Evolutionary conservation across 805 yeast species (phyloP), one percentile per base, ranked within the genome.

Genomic region (Torulaspora franciscae): DNA sequence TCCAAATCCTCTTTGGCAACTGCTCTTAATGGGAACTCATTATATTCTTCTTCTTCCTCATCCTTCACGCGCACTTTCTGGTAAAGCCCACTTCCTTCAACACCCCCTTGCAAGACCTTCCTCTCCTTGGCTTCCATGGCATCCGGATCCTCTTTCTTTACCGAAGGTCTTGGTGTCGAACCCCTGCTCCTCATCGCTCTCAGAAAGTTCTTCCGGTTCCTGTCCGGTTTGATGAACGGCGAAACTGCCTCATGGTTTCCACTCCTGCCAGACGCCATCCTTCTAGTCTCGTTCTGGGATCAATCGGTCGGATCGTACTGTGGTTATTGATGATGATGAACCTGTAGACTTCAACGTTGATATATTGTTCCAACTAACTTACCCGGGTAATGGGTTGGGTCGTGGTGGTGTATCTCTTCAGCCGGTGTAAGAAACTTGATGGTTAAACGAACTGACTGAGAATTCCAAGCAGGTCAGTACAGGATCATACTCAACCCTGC

Each of bases 1-100:
- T 78, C 80, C 26, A 87, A 64, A 42, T 87, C 96, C 36, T 81
- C 81, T 44, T 72, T 69, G 0, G 86, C 73, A 54, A 91, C 85
- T 9, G 93, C 84, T 50, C 80, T 78, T 56, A 91, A 73, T 1
- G 71, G 68, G 47, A 62, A 71, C 47, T 68, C 72, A 32, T 58
- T 65, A 47, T 59, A 70, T 27, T 65, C 67, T 2, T 56, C 61
- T 4, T 59, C 56, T 35, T 47, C 37, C 29, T 62, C 66, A 24
- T 41, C 51, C 40, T 59, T 57, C 17, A 57, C 51, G 22, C 50
- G 51, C 11, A 45, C 46, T 10, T 32, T 39, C 15, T 39, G 32
- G 7, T 17, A 23, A 14, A 19, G 14, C 8, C 45, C 42, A 4
- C 40, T 30, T 10, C 48, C 47, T 24, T 35, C 43, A 4, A 50